Evolutionary conservation across 164 flowering plant species (phyloP).

Genomic region (Magnolia kwangsiensis): DNA sequence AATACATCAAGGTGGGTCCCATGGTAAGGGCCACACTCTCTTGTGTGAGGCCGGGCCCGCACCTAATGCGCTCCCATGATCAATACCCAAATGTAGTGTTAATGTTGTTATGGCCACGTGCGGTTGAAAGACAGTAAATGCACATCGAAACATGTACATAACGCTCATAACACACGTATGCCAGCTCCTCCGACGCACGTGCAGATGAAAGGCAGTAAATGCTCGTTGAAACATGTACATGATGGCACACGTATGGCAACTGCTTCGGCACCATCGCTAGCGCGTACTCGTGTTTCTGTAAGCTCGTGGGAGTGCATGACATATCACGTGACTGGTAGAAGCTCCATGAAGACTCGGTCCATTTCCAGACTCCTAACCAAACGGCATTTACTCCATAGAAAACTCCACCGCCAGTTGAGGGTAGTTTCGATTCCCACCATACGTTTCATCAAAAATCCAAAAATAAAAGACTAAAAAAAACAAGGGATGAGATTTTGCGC

Average conservation of each 20-base stretch:
- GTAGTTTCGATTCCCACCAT: slow-evolving; percentile 29
- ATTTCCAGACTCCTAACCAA: slow-evolving; percentile 15
- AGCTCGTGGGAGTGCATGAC: not conserved
- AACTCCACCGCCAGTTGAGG: slow-evolving; percentile 21
- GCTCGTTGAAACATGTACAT: not conserved
- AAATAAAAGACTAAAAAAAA: not conserved
- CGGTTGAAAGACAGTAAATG: not conserved
- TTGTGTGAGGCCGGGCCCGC: not conserved
- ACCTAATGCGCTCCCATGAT: not conserved
- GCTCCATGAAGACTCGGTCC: slow-evolving; percentile 12
- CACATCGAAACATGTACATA: not conserved
- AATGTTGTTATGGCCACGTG: not conserved
- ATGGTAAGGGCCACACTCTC: not conserved
- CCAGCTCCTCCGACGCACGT: not conserved
- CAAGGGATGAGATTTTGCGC: not conserved
- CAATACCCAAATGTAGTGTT: not conserved
- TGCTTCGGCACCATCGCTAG: not conserved
- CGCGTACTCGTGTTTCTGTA: not conserved
- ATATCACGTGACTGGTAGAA: not conserved
- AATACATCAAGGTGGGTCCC: not conserved
- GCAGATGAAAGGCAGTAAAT: not conserved
- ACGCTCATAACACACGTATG: not conserved
- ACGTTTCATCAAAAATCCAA: slow-evolving; percentile 25
- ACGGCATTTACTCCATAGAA: slow-evolving; percentile 25
- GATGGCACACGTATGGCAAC: not conserved